Evolutionary conservation across 2,329 filamentous ascomycete genomes (phyloP), one percentile per base, ranked within the genome.

Genomic region (Sordariomycetes sp.): DNA sequence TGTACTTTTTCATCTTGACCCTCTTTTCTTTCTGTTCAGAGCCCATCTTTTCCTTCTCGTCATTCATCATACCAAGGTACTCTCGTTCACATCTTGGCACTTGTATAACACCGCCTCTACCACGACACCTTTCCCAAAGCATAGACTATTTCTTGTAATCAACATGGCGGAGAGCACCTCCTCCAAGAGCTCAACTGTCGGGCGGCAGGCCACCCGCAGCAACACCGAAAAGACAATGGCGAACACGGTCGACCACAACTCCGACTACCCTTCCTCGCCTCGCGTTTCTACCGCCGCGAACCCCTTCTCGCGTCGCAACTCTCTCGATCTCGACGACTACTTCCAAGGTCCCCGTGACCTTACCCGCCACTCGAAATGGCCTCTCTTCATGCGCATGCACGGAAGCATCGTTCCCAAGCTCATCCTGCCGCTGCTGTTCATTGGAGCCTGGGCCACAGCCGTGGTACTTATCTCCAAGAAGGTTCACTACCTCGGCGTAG

Each of bases 391-490:
- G 53, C 79, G 81, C 38, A 68, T 88, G 60, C 82, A 86, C 53
- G 83, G 83, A 46, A 83, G 77, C 41, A 77, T 88, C 40, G 54
- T 82, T 37, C 83, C 83, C 10, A 79, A 82, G 49, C 75, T 88
- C 70, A 73, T 87, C 25, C 50, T 87, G 6, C 83, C 83, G 0
- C 53, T 88, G 15, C 8, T 70, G 9, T 66, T 80, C 38, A 64
- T 86, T 21, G 72, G 65, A 11, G 47, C 46, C 11, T 87, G 83
- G 82, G 66, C 80, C 2, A 79, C 79, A 2, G 53, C 68, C 23
- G 75, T 87, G 40, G 82, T 78, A 10, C 55, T 59, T 35, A 62
- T 84, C 45, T 64, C 61, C 10, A 46, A 63, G 36, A 59, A 59
- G 32, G 57, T 69, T 10, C 53, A 67, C 40, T 5, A 12, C 1